These are phyloP conservation scores for Chenopodium album DNA, from an alignment of 148 eudicot genomes.

Conservation along the genomic window DNA sequence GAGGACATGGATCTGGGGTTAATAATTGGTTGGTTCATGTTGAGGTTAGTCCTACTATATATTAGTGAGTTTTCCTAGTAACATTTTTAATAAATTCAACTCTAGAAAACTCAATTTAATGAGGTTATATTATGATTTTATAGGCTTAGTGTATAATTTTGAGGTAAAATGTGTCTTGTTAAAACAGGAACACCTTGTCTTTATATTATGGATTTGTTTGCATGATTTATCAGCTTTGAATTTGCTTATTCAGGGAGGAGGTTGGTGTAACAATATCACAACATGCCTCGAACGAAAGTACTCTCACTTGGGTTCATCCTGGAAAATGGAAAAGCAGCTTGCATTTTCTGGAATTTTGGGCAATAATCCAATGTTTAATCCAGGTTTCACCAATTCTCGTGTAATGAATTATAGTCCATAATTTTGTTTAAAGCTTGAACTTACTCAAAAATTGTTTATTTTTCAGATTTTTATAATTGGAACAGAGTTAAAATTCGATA, in stretches of 20 bases:
- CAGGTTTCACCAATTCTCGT: conserved; percentile 40
- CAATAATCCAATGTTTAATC: conserved; percentile 51
- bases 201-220: not conserved
- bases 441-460: conserved; percentile 12
- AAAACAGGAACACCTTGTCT: no score
- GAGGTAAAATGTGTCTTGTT: no score
- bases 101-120: no score
- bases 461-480: conserved; percentile 86
- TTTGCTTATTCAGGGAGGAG: conserved; percentile 64
- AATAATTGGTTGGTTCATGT: conserved; percentile 61
- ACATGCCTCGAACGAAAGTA: conserved; percentile 56
- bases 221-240: not conserved
- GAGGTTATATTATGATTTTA: no score
- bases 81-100: not conserved
- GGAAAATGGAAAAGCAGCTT: conserved; percentile 49
- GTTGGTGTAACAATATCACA: conserved; percentile 87
- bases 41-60: conserved; percentile 37
- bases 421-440: not conserved
- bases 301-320: conserved; percentile 69
- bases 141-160: no score
- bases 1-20: conserved; percentile 56
- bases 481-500: conserved; percentile 86
- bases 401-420: not conserved
- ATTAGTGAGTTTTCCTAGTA: not conserved
- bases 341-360: conserved; percentile 75